Conservation (phyloP, 176 grass and related monocot species). For the Puya raimondii region DNA sequence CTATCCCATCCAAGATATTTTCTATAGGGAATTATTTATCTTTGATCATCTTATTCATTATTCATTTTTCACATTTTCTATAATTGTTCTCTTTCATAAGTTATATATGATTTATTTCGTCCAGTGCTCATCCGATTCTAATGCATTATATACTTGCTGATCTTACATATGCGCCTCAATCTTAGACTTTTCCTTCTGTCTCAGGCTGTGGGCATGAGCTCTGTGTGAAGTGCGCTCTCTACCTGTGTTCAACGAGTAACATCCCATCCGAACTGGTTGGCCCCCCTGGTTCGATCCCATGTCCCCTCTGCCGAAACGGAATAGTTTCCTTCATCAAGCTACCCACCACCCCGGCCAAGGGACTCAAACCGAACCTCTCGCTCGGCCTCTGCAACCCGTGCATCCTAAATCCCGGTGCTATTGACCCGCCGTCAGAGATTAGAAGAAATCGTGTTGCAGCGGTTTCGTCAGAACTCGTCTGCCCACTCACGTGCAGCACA, state of each 20-base stretch:
- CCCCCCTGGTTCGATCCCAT: slow-evolving; percentile 79
- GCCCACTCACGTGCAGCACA: slow-evolving; percentile 67
- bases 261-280: slow-evolving; percentile 43
- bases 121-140: neutral
- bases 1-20: too few relatives aligned
- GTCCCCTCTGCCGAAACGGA: slow-evolving; percentile 82
- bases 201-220: slow-evolving; percentile 86
- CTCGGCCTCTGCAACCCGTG: slow-evolving; percentile 84
- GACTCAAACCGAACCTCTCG: slow-evolving; percentile 58
- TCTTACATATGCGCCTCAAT: neutral
- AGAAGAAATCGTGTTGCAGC: slow-evolving; percentile 60
- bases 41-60: neutral
- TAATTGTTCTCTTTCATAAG: neutral
- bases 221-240: slow-evolving; percentile 86
- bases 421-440: slow-evolving; percentile 62
- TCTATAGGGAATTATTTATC: neutral
- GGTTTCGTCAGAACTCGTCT: slow-evolving; percentile 75
- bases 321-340: slow-evolving; percentile 68
- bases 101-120: neutral
- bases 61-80: neutral
- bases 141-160: neutral
- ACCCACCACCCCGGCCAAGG: slow-evolving; percentile 36
- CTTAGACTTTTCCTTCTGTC: slow-evolving; percentile 3
- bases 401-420: slow-evolving; percentile 49
- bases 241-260: slow-evolving; percentile 84